phyloP scores from a whole-genome alignment of 1,284 basidiomycete species.

The Dichomitus squalens region DNA sequence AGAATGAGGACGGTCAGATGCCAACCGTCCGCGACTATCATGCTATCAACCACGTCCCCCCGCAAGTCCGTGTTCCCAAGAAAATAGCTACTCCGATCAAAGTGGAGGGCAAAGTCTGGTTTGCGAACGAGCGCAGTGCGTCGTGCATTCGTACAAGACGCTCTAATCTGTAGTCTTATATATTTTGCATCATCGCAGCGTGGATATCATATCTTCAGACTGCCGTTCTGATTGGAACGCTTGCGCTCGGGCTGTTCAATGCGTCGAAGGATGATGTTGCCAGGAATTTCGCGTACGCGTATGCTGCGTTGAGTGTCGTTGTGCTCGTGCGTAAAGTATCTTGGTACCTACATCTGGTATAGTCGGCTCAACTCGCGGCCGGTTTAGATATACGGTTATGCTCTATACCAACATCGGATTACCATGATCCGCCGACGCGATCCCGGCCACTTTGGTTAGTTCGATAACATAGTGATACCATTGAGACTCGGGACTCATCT shows the following conservation, averaged over 20 bases:
- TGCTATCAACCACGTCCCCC: constrained; percentile 61
- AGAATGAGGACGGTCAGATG: constrained; percentile 51
- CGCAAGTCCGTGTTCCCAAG: constrained; percentile 74
- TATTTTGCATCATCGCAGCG: constrained; percentile 45
- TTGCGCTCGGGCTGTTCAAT: constrained; percentile 90
- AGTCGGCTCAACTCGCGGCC: neutral
- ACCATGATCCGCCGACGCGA: constrained; percentile 90
- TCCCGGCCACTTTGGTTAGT: constrained; percentile 88
- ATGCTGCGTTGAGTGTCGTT: constrained; percentile 77
- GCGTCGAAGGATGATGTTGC: constrained; percentile 78
- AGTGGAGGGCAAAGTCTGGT: constrained; percentile 98
- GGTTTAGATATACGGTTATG: constrained; percentile 80
- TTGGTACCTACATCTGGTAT: neutral
- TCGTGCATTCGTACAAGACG: neutral
- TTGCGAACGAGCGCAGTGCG: constrained; percentile 94
- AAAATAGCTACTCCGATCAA: constrained; percentile 89
- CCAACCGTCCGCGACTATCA: constrained; percentile 72
- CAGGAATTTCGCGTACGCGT: constrained; percentile 81
- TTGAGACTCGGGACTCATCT: neutral
- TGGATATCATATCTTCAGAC: constrained; percentile 93
- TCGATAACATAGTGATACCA: neutral
- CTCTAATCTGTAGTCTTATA: neutral
- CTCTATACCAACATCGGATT: constrained; percentile 86
- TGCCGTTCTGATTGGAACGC: constrained; percentile 82
- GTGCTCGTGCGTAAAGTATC: constrained; percentile 51